phyloP scores from a whole-genome alignment of 305 asterid genomes.

The Galium porrigens region DNA sequence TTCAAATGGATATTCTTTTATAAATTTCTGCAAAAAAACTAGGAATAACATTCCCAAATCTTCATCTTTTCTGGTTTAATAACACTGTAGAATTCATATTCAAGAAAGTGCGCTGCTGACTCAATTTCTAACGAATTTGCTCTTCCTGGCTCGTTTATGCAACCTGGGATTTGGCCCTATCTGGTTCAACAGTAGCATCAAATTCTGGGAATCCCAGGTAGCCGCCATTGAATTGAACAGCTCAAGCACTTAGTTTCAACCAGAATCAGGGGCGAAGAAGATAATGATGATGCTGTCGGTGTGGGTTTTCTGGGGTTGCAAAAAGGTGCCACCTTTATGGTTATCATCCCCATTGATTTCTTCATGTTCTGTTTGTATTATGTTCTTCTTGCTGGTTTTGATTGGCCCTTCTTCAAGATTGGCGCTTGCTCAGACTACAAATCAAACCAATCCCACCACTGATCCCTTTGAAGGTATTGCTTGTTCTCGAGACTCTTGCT shows the following conservation, averaged over 20 bases:
- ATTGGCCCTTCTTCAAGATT: constrained; percentile 5
- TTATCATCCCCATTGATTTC: neutral
- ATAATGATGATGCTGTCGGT: neutral
- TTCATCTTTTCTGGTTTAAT: neutral
- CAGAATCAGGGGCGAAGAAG: neutral
- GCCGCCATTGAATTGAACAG: neutral
- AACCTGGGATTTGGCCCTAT: neutral
- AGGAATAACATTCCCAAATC: neutral
- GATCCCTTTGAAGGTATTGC: constrained; percentile 10
- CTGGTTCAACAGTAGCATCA: no score
- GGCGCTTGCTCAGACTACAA: constrained; percentile 1
- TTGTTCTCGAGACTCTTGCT: neutral
- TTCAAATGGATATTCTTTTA: neutral
- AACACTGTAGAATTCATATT: neutral
- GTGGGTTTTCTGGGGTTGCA: neutral
- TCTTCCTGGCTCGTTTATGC: neutral
- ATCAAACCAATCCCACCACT: neutral
- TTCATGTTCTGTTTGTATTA: neutral
- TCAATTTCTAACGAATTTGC: neutral
- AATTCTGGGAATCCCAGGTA: neutral
- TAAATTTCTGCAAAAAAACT: neutral
- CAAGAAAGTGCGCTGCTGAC: neutral
- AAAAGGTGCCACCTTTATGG: neutral
- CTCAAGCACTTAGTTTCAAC: neutral
- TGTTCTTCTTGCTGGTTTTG: neutral